Evolutionary conservation across 495 filamentous ascomycete species (phyloP).

Genomic region (Aspergillus ostianus): DNA sequence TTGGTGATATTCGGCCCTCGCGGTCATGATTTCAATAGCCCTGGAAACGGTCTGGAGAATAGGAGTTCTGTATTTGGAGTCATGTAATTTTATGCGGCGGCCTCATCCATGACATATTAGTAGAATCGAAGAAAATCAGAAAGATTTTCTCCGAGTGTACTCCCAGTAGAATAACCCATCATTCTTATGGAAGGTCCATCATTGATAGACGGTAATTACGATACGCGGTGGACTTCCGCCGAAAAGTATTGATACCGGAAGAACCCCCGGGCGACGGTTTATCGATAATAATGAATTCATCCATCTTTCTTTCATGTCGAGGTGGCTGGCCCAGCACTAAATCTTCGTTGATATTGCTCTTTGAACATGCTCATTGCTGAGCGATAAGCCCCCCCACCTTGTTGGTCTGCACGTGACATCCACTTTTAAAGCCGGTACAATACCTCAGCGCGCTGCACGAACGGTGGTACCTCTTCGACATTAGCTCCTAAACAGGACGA

Average conservation of each 20-base stretch:
- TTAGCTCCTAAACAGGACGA: slow-evolving; percentile 8
- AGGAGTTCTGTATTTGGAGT: slow-evolving; percentile 4
- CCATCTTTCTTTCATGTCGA: too few species aligned
- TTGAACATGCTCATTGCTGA: background rate
- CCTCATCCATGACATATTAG: background rate
- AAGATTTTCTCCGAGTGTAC: too few species aligned
- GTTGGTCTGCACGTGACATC: background rate
- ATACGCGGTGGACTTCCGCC: background rate
- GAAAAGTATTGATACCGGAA: slow-evolving; percentile 21
- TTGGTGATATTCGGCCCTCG: background rate
- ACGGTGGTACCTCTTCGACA: background rate
- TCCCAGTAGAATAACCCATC: too few species aligned
- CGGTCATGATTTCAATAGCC: slow-evolving; percentile 6
- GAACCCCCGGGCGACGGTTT: background rate
- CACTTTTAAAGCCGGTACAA: background rate
- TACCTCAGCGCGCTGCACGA: background rate
- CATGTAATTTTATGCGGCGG: background rate
- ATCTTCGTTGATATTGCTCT: background rate
- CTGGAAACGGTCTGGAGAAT: slow-evolving; percentile 17
- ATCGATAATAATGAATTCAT: background rate
- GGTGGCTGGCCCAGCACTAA: background rate
- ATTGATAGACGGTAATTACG: background rate
- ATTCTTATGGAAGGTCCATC: background rate
- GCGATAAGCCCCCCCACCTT: background rate
- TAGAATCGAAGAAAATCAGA: background rate